Evolutionary conservation across 1,284 basidiomycete genomes (phyloP).

Genomic region (Puccinia hordei): DNA sequence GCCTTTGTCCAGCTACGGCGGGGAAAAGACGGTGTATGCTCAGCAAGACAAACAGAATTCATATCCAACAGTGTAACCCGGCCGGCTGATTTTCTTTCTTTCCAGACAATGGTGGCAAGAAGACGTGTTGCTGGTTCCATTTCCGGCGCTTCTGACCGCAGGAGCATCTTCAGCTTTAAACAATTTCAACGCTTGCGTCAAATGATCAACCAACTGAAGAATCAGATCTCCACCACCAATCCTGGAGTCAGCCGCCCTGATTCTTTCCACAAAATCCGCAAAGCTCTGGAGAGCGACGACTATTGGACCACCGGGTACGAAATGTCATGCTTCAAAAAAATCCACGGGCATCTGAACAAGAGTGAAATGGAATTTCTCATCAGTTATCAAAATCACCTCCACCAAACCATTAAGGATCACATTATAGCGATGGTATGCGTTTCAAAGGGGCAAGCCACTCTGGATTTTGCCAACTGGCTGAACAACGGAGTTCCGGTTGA

Average conservation of each 20-base stretch:
- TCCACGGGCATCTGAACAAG: conserved; percentile 21
- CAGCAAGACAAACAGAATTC: too few relatives aligned
- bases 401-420: conserved; percentile 9
- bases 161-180: conserved; percentile 16
- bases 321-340: conserved; percentile 14
- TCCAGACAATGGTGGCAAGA: too few relatives aligned
- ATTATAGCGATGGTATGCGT: neutral
- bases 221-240: neutral
- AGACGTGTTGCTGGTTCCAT: neutral
- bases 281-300: conserved; percentile 14
- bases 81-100: too few relatives aligned
- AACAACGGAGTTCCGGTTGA: conserved; percentile 19
- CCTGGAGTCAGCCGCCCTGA: neutral
- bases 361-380: neutral
- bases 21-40: too few relatives aligned
- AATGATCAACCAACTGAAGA: neutral
- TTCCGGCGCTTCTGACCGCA: neutral
- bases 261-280: neutral
- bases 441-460: neutral
- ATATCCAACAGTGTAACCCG: too few relatives aligned
- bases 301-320: conserved; percentile 17
- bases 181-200: conserved; percentile 4
- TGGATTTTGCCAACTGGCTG: conserved; percentile 6
- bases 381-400: conserved; percentile 26
- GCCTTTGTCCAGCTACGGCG: too few relatives aligned